Evolutionary conservation across 169 alveolate genomes (phyloP).

Genomic region (Eimeria necatrix): DNA sequence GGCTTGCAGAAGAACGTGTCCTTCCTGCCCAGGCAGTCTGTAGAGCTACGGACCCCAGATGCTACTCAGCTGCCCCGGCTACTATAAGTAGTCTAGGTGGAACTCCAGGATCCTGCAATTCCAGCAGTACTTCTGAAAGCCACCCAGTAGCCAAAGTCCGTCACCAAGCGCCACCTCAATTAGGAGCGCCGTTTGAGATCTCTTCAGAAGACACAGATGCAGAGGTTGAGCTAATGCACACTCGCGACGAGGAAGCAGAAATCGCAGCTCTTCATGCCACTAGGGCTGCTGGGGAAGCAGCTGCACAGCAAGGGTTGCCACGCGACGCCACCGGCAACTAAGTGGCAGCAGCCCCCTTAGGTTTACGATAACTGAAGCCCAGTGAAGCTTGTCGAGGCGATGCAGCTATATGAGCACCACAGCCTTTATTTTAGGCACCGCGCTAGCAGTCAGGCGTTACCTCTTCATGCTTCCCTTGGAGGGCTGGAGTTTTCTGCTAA

Average conservation of each 20-base stretch:
- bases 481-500: constrained; percentile 23
- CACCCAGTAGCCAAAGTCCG: not conserved
- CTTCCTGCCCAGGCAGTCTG: constrained; percentile 67
- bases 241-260: constrained; percentile 66
- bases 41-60: constrained; percentile 45
- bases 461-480: not conserved
- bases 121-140: not conserved
- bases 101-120: not conserved
- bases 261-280: constrained; percentile 5
- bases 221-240: constrained; percentile 63
- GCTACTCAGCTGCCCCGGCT: constrained; percentile 68
- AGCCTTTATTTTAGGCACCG: not conserved
- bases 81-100: constrained; percentile 16
- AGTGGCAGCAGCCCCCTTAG: not conserved
- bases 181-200: not conserved
- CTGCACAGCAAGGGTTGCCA: not conserved
- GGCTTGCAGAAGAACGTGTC: constrained; percentile 67
- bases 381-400: not conserved
- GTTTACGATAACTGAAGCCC: not conserved
- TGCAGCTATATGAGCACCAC: not conserved
- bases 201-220: constrained; percentile 22
- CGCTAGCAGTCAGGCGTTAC: not conserved
- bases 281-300: not conserved
- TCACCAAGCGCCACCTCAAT: not conserved
- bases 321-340: not conserved